A percentile compares a stretch with the other conserved stretches of the same genome.
Evolutionary conservation across 2,329 filamentous ascomycete genomes (phyloP).

Genomic region (Penicillium brasilianum): DNA sequence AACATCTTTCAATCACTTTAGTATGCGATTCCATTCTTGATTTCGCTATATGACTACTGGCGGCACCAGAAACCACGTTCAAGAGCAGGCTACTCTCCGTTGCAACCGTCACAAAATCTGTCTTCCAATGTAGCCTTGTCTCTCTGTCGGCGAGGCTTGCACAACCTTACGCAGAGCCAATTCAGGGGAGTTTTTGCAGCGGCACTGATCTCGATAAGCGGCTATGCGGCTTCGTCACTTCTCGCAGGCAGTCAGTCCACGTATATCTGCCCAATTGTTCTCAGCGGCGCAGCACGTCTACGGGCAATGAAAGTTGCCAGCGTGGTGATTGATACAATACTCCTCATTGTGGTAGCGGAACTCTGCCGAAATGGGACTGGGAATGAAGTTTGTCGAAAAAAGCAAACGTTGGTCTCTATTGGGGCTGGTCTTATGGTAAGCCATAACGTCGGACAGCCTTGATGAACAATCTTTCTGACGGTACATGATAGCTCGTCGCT

Average conservation of each 20-base stretch:
- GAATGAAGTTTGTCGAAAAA: conserved; percentile 30
- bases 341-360: conserved; percentile 44
- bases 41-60: conserved; percentile 50
- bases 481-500: conserved; percentile 39
- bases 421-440: conserved; percentile 41
- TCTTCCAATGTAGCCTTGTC: conserved; percentile 24
- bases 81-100: conserved; percentile 29
- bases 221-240: conserved; percentile 43
- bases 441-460: neutral
- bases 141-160: conserved; percentile 39
- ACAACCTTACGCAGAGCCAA: conserved; percentile 39
- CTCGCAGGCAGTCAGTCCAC: conserved; percentile 49
- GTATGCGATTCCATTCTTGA: conserved; percentile 47
- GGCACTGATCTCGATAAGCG: conserved; percentile 45
- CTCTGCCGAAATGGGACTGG: conserved; percentile 30
- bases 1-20: conserved; percentile 22
- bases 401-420: conserved; percentile 34
- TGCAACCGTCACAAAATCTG: conserved; percentile 25
- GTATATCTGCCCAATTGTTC: conserved; percentile 55
- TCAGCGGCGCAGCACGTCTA: conserved; percentile 40
- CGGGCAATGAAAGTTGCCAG: conserved; percentile 46
- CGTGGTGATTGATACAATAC: conserved; percentile 48
- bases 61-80: conserved; percentile 36
- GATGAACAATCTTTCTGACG: conserved; percentile 9
- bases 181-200: conserved; percentile 48